Base-by-base conservation (phyloP, 768 basidiomycete species). In the Kwoniella bestiolae region DNA sequence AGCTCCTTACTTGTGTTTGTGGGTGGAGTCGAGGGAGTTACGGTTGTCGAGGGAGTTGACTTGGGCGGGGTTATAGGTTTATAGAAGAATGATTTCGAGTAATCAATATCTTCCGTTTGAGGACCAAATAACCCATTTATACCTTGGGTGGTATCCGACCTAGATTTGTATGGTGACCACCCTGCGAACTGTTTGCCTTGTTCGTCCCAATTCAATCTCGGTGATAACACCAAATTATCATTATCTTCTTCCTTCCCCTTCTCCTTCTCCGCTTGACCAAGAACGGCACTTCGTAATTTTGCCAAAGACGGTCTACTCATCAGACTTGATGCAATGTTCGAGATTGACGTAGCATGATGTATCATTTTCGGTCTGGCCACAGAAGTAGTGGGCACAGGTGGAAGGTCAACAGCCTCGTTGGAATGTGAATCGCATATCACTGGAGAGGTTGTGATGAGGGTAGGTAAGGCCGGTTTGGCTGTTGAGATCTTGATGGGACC, bases 1-100 rank as follows among this genome's bases (percentile, higher is more conserved):
- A 56, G 35, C 9, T 25, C 32, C 23, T 28, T 16, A 12, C n/a
- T 28, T 34, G 58, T 23, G 16, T 47, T 51, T 28, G 50, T 28
- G 11, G 59, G 31, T 16, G 59, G 44, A 12, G 59, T 34, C 0
- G 60, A 53, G 5, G 61, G 34, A 23, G 38, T 46, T 25, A 32
- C 18, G 31, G 29, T 60, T 26, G 50, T 23, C 29, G 29, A 32
- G 11, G 74, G 73, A 14, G 72, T 76, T 4, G 73, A 76, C 35
- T 69, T 68, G 5, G 76, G 77, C 25, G 79, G 79, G 14, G 79
- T 80, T 5, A 70, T 49, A 23, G 79, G 79, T 60, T 74, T 73
- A 61, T 80, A 80, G 65, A 80, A 80, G 76, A 80, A 80, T 25
- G 77, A 78, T 64, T 75, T 70, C 3, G 75, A 67, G 49, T 76